Conservation (phyloP, 2,329 filamentous ascomycete species). For the Colletotrichum filicis region DNA sequence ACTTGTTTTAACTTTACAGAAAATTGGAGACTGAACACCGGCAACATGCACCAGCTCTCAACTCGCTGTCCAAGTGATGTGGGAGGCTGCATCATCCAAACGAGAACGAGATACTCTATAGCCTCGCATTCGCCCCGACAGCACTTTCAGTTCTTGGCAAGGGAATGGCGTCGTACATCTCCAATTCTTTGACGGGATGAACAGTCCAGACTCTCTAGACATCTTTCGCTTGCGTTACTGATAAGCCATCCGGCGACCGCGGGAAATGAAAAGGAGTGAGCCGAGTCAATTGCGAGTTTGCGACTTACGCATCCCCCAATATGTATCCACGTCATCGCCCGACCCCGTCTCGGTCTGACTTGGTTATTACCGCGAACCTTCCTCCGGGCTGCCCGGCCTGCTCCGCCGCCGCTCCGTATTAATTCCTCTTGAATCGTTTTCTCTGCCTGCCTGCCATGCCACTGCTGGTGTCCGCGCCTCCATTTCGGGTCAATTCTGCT, state of each 20-base stretch:
- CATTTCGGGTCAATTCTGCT: too few relatives aligned
- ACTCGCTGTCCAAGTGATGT: background rate
- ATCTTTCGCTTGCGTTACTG: background rate
- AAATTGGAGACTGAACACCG: background rate
- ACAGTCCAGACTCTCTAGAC: background rate
- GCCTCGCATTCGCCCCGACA: background rate
- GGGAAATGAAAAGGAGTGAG: background rate
- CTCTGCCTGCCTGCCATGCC: background rate
- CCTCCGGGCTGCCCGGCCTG: background rate
- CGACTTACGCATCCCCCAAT: background rate
- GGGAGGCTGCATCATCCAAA: background rate
- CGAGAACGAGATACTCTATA: background rate
- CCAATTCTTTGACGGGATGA: background rate
- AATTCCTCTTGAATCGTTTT: background rate
- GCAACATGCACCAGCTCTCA: too few relatives aligned
- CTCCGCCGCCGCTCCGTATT: background rate
- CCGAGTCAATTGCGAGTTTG: background rate
- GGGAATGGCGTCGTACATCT: background rate
- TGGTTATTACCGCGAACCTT: too few relatives aligned
- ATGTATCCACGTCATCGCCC: background rate
- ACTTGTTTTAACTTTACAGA: background rate
- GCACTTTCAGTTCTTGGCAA: background rate
- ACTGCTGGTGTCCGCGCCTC: too few relatives aligned
- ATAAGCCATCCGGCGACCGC: background rate
- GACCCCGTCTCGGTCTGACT: too few relatives aligned